A percentile compares a stretch with the other conserved stretches of the same genome.
Conservation (phyloP, 441 rosid species). For the Mallotus repandus region DNA sequence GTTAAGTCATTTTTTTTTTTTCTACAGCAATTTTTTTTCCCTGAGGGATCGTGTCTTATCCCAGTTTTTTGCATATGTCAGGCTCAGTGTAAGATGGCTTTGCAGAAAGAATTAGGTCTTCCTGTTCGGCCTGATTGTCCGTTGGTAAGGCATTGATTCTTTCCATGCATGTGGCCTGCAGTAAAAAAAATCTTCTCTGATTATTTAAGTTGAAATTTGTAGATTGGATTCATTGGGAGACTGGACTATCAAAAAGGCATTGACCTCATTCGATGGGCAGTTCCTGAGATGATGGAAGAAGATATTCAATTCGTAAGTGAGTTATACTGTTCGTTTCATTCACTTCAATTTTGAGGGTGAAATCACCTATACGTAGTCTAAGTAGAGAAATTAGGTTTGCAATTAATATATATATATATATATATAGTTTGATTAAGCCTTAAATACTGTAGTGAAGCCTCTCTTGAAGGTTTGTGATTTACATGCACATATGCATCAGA, state of each 20-base stretch:
- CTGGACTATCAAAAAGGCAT: conserved; percentile 96
- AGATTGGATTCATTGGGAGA: conserved; percentile 98
- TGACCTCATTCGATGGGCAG: conserved; percentile 66
- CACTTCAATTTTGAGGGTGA: background rate
- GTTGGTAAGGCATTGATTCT: conserved; percentile 46
- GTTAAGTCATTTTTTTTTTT: conserved; percentile 11
- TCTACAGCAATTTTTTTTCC: background rate
- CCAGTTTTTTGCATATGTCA: conserved; percentile 33
- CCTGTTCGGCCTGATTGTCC: conserved; percentile 83
- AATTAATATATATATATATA: background rate
- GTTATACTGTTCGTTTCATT: conserved; percentile 19
- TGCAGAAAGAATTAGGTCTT: conserved; percentile 88
- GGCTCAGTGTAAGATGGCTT: conserved; percentile 77
- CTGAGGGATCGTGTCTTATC: conserved; percentile 18
- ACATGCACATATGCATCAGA: background rate
- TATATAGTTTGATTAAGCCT: background rate
- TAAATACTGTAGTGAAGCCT: background rate
- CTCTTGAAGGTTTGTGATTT: background rate
- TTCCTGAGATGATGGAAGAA: conserved; percentile 74
- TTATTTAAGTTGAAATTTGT: conserved; percentile 27
- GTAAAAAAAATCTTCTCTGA: conserved; percentile 5
- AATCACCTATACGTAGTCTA: background rate
- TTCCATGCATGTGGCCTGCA: conserved; percentile 3
- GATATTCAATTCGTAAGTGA: conserved; percentile 91
- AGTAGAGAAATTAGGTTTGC: background rate